Conservation (phyloP, 805 yeast species). For the Maudiozyma barnettii region DNA sequence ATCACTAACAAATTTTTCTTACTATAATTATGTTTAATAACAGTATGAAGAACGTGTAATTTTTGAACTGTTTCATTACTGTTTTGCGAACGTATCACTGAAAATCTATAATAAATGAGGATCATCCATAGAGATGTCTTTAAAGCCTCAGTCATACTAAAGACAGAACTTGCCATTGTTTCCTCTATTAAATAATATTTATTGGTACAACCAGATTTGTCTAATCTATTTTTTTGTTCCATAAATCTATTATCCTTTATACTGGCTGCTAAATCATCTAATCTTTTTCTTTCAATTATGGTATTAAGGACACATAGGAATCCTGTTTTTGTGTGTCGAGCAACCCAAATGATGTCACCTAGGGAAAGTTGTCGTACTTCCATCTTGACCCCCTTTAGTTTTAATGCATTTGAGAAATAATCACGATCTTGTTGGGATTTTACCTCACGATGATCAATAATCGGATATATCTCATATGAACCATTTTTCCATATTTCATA, state of each 20-base stretch:
- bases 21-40: constrained; percentile 39
- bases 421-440: constrained; percentile 59
- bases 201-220: constrained; percentile 55
- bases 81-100: constrained; percentile 55
- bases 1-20: constrained; percentile 38
- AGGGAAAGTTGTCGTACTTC: constrained; percentile 55
- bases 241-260: constrained; percentile 80
- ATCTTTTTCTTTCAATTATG: constrained; percentile 82
- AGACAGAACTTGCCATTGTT: constrained; percentile 35
- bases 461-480: constrained; percentile 47
- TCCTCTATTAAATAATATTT: constrained; percentile 79
- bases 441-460: constrained; percentile 78
- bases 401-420: constrained; percentile 52
- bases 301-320: constrained; percentile 65
- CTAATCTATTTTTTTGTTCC: constrained; percentile 77
- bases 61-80: constrained; percentile 61
- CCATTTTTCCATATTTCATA: constrained; percentile 51
- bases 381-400: constrained; percentile 38
- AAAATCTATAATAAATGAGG: constrained; percentile 56
- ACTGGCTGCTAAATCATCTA: constrained; percentile 76
- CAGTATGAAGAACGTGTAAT: constrained; percentile 35
- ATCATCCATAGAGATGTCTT: constrained; percentile 69
- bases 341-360: constrained; percentile 90
- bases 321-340: constrained; percentile 47
- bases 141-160: constrained; percentile 50